These are phyloP conservation scores for Scheffersomyces illinoinensis DNA, from an alignment of 1,139 yeast genomes.

Conservation along the genomic window DNA sequence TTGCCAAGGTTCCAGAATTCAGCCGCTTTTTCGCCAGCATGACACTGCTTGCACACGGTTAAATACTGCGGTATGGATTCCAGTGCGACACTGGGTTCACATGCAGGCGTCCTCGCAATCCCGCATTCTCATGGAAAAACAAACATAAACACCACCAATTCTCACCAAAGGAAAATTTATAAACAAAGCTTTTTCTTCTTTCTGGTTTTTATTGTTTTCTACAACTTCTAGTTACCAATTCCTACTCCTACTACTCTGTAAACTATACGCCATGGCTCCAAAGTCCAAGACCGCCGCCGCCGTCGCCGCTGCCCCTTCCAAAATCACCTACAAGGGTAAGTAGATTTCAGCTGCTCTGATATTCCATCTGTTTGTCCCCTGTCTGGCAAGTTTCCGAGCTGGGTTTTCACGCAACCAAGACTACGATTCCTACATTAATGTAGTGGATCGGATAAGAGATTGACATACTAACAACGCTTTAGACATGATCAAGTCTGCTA, in stretches of 20 bases:
- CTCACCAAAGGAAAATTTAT: not conserved
- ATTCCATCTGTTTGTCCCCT: not conserved
- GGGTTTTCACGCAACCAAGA: not conserved
- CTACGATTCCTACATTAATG: not conserved
- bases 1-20: not conserved
- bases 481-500: slow-evolving; percentile 80
- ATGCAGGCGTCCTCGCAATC: not conserved
- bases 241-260: not conserved
- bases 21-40: not conserved
- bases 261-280: slow-evolving; percentile 22
- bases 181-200: not conserved
- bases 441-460: not conserved
- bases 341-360: slow-evolving; percentile 7
- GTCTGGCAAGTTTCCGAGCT: not conserved
- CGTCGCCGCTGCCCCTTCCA: slow-evolving; percentile 33
- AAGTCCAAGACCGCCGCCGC: slow-evolving; percentile 25
- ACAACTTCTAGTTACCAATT: not conserved
- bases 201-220: not conserved
- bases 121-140: not conserved
- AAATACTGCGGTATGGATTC: not conserved
- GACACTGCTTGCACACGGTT: not conserved
- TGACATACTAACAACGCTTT: slow-evolving; percentile 17
- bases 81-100: not conserved
- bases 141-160: not conserved
- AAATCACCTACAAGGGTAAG: slow-evolving; percentile 55